Conservation (phyloP, 192 early-diverging fungal genomes). For the Linnemannia hyalina region DNA sequence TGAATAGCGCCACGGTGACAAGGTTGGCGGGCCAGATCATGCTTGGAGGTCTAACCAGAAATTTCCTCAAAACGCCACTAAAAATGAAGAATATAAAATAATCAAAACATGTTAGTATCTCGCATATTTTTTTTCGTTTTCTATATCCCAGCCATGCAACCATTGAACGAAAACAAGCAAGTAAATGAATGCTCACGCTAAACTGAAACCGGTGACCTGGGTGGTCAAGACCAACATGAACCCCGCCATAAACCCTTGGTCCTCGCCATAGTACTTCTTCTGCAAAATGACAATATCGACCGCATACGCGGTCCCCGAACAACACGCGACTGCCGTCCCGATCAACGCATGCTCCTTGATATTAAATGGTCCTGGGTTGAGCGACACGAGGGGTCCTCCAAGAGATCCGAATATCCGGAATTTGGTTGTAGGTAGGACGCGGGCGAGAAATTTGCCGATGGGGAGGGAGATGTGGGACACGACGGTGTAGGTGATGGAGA, state of each 20-base stretch:
- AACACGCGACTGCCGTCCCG: constrained; percentile 45
- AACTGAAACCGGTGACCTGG: constrained; percentile 68
- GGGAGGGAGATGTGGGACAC: constrained; percentile 30
- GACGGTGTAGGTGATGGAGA: constrained; percentile 31
- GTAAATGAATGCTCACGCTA: constrained; percentile 45
- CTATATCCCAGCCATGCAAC: not conserved
- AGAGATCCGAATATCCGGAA: constrained; percentile 18
- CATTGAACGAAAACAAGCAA: not conserved
- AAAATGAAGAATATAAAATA: not conserved
- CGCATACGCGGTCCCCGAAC: constrained; percentile 56
- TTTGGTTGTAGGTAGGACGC: constrained; percentile 22
- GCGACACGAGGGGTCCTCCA: not conserved
- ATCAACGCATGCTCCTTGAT: constrained; percentile 69
- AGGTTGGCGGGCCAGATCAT: constrained; percentile 76
- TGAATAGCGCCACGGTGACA: constrained; percentile 57
- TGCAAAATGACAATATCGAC: constrained; percentile 59
- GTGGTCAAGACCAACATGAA: constrained; percentile 63
- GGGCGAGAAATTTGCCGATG: constrained; percentile 42
- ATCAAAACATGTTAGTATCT: not conserved
- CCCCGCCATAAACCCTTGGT: constrained; percentile 50
- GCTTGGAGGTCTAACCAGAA: constrained; percentile 66
- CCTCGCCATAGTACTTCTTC: constrained; percentile 55
- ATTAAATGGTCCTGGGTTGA: constrained; percentile 69
- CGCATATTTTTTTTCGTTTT: not conserved
- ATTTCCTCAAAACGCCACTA: constrained; percentile 63